These are phyloP conservation scores for Hysterangium stoloniferum DNA, from an alignment of 768 basidiomycete genomes.

Conservation along the genomic window DNA sequence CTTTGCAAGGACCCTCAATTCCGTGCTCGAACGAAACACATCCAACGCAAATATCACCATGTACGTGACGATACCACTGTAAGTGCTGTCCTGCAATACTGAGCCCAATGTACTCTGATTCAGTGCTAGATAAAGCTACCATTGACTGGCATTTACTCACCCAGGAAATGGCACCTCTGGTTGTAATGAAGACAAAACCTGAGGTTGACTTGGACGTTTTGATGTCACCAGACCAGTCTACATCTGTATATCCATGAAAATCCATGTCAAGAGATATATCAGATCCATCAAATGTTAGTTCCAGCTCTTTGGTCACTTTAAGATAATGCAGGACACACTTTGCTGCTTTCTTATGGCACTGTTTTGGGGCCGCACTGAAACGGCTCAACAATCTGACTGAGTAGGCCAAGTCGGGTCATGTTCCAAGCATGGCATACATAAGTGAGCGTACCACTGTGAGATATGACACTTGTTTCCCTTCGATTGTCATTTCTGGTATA, in stretches of 20 bases:
- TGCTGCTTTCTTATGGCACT: slow-evolving; percentile 13
- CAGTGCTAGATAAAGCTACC: slow-evolving; percentile 20
- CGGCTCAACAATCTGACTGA: neutral
- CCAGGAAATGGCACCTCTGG: slow-evolving; percentile 20
- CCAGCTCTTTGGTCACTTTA: slow-evolving; percentile 3
- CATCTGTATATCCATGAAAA: slow-evolving; percentile 16
- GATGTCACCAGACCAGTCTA: slow-evolving; percentile 18
- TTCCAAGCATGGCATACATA: slow-evolving; percentile 20
- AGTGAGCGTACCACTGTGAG: slow-evolving; percentile 20
- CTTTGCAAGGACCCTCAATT: slow-evolving; percentile 13
- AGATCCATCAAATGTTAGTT: slow-evolving; percentile 8
- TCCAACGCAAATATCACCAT: no score
- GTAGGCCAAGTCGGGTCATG: slow-evolving; percentile 15
- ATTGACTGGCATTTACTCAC: slow-evolving; percentile 18
- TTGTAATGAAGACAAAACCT: slow-evolving; percentile 23
- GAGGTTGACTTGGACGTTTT: slow-evolving; percentile 25
- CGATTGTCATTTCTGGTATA: neutral
- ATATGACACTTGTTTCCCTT: neutral
- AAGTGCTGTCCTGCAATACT: slow-evolving; percentile 11
- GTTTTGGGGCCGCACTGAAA: slow-evolving; percentile 11
- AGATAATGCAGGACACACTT: slow-evolving; percentile 15
- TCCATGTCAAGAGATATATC: slow-evolving; percentile 23
- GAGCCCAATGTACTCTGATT: slow-evolving; percentile 24
- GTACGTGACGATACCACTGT: slow-evolving; percentile 11
- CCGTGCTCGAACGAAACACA: slow-evolving; percentile 20